A percentile compares a stretch with the other conserved stretches of the same genome.
phyloP scores from a whole-genome alignment of 2,329 filamentous ascomycete species.

The Erysiphe pulchra region DNA sequence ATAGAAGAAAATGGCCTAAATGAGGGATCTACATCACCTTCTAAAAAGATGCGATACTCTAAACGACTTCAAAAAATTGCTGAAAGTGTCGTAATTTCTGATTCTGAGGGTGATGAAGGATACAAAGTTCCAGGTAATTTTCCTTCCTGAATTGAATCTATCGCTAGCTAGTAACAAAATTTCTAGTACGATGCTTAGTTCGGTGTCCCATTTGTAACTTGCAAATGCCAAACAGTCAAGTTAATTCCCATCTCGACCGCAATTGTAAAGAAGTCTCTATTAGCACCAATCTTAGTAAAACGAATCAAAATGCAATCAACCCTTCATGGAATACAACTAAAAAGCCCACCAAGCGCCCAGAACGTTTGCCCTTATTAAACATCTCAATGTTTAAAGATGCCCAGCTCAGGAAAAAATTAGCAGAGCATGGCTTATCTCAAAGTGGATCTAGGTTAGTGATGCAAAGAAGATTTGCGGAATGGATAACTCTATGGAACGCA shows the following conservation, averaged over 20 bases:
- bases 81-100: conserved; percentile 9
- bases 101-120: conserved; percentile 9
- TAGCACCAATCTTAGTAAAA: neutral
- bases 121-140: conserved; percentile 9
- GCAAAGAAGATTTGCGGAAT: conserved; percentile 66
- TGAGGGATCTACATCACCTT: conserved; percentile 10
- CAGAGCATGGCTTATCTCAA: conserved; percentile 52
- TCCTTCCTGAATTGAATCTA: neutral
- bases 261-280: conserved; percentile 3
- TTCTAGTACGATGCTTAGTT: conserved; percentile 30
- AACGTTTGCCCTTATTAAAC: conserved; percentile 45
- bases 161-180: conserved; percentile 1
- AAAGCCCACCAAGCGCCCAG: conserved; percentile 6
- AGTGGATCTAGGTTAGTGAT: conserved; percentile 43
- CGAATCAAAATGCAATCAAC: neutral
- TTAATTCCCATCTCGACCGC: conserved; percentile 60
- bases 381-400: conserved; percentile 70
- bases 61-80: conserved; percentile 16
- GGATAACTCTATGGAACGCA: conserved; percentile 88
- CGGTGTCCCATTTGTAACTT: conserved; percentile 54
- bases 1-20: conserved; percentile 11
- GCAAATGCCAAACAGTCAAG: conserved; percentile 54
- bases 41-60: conserved; percentile 27
- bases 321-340: conserved; percentile 4
- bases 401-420: conserved; percentile 54